Percentiles rank a stretch among this genome's conserved stretches.
phyloP scores from a whole-genome alignment of 2,329 filamentous ascomycete species.

The Colletotrichum theobromicola region DNA sequence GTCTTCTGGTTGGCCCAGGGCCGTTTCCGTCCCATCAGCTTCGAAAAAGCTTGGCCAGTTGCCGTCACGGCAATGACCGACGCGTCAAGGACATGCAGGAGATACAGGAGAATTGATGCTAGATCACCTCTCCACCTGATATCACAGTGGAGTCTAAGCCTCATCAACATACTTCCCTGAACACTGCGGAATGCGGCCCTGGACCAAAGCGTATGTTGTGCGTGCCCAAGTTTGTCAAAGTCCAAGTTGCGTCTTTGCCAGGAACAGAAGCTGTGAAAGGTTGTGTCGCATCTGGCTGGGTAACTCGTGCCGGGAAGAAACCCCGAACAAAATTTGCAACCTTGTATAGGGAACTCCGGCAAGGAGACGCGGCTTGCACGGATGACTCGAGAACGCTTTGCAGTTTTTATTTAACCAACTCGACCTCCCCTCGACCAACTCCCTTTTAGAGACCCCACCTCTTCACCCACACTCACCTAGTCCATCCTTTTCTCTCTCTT shows the following conservation, averaged over 20 bases:
- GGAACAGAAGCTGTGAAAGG: background rate
- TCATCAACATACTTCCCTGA: background rate
- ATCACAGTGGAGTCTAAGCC: background rate
- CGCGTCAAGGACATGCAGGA: background rate
- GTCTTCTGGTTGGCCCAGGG: background rate
- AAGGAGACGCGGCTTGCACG: background rate
- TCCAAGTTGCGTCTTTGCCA: background rate
- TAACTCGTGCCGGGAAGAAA: background rate
- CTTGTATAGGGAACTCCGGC: background rate
- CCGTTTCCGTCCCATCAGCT: background rate
- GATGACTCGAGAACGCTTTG: background rate
- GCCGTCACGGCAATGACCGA: background rate
- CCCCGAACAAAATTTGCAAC: background rate
- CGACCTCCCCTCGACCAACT: background rate
- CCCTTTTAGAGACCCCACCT: background rate
- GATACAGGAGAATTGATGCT: background rate
- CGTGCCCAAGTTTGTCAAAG: background rate
- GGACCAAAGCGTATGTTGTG: background rate
- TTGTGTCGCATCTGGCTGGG: background rate
- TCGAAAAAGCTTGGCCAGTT: background rate
- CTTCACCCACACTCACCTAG: background rate
- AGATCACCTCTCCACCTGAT: background rate
- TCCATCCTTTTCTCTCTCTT: background rate
- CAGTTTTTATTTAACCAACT: slow-evolving; percentile 3
- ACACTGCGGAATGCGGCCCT: background rate